Percentiles rank a stretch among this genome's conserved stretches.
Conservation (phyloP, 768 basidiomycete genomes). For the Clitopilus passeckerianus region DNA sequence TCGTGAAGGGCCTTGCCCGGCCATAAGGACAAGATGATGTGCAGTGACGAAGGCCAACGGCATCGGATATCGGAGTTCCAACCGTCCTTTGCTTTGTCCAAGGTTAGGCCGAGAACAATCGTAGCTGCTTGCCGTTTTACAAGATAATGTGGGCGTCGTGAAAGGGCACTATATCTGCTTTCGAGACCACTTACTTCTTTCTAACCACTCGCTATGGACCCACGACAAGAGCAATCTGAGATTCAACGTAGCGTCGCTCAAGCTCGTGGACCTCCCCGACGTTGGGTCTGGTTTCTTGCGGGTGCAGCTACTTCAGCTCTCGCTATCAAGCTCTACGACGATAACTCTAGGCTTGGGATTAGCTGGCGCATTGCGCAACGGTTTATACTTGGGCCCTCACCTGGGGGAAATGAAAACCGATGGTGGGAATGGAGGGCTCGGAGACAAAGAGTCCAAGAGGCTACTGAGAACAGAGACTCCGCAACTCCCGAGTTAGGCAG, state of each 20-base stretch:
- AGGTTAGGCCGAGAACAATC: not conserved
- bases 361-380: not conserved
- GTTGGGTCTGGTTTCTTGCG: not conserved
- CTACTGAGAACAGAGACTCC: not conserved
- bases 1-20: no score
- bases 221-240: not conserved
- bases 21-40: no score
- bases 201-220: not conserved
- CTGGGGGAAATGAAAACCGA: not conserved
- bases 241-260: not conserved
- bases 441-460: not conserved
- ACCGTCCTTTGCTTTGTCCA: not conserved
- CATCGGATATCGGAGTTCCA: conserved; percentile 1
- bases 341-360: not conserved
- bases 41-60: not conserved
- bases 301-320: not conserved
- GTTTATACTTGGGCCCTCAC: not conserved
- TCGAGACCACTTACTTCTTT: not conserved
- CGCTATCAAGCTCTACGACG: not conserved
- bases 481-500: not conserved
- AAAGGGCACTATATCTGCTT: not conserved
- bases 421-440: not conserved
- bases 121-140: not conserved
- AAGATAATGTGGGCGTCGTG: not conserved
- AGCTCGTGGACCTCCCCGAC: not conserved